phyloP scores from a whole-genome alignment of 305 asterid species.

The Rubia balearica region DNA sequence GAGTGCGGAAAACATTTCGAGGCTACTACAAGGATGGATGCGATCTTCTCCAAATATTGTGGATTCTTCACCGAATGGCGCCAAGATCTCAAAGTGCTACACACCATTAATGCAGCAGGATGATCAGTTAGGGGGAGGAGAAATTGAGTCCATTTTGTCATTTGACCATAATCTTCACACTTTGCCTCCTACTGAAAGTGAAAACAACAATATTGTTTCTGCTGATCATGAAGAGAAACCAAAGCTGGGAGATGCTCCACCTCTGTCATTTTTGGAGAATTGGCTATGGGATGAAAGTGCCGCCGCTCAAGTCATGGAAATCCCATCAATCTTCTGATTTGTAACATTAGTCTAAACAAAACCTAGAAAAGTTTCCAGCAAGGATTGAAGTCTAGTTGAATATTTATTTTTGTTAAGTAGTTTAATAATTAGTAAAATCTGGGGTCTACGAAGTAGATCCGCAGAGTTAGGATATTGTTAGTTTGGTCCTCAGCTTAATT shows the following conservation, averaged over 20 bases:
- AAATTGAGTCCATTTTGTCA: constrained; percentile 33
- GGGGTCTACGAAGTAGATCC: constrained; percentile 28
- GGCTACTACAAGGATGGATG: constrained; percentile 93
- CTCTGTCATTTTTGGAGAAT: constrained; percentile 80
- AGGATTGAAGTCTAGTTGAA: constrained; percentile 3
- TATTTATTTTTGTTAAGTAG: constrained; percentile 21
- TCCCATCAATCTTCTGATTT: constrained; percentile 56
- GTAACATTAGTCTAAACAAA: not conserved
- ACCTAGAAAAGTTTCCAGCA: not conserved
- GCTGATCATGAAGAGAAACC: constrained; percentile 22
- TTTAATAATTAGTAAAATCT: constrained; percentile 21
- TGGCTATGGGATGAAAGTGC: constrained; percentile 77
- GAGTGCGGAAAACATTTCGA: constrained; percentile 77
- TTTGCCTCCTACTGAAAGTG: constrained; percentile 30
- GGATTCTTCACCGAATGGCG: not conserved
- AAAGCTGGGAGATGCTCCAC: constrained; percentile 41
- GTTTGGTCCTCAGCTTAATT: not conserved
- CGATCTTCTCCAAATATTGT: constrained; percentile 43
- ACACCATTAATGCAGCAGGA: constrained; percentile 19
- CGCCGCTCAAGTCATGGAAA: constrained; percentile 54
- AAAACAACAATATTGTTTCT: constrained; percentile 17
- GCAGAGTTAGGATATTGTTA: not conserved
- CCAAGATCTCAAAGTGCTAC: constrained; percentile 26
- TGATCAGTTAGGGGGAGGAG: constrained; percentile 11
- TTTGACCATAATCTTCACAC: constrained; percentile 27